phyloP scores from a whole-genome alignment of 78 protist genomes.

The Monosiga brevicollis region DNA sequence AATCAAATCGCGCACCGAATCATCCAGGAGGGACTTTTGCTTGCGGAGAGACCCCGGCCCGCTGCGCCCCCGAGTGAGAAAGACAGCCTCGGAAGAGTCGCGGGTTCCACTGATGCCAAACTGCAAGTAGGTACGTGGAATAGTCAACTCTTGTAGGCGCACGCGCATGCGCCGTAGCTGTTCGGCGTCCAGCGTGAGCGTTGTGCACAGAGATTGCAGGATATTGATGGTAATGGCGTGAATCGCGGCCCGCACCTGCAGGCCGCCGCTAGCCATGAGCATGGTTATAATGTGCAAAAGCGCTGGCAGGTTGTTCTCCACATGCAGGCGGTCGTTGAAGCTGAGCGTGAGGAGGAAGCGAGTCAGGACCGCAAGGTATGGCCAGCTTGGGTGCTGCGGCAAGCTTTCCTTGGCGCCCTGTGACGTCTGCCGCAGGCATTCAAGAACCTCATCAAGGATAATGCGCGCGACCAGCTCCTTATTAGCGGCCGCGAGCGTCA shows the following conservation, averaged over 20 bases:
- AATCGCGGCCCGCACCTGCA: conserved; percentile 21
- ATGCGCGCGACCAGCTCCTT: conserved; percentile 26
- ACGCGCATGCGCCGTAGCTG: conserved; percentile 9
- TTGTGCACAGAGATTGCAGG: conserved; percentile 46
- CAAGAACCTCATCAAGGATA: conserved; percentile 8
- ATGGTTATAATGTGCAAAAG: conserved; percentile 21
- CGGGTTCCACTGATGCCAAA: conserved; percentile 29
- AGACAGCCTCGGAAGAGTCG: conserved; percentile 3
- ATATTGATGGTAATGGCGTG: conserved; percentile 39
- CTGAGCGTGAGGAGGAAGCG: conserved; percentile 39
- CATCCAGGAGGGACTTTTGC: conserved; percentile 10
- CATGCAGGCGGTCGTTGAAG: conserved; percentile 38
- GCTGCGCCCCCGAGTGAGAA: conserved; percentile 18
- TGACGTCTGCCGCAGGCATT: conserved; percentile 4
- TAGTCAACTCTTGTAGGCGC: conserved; percentile 13
- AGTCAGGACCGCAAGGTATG: conserved; percentile 20
- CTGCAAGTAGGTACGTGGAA: conserved; percentile 20
- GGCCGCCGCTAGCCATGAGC: conserved; percentile 19
- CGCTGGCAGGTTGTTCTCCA: conserved; percentile 36
- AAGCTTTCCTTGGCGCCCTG: not conserved
- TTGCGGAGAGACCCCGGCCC: conserved; percentile 28
- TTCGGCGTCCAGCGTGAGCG: conserved; percentile 1
- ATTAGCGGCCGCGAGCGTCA: conserved; percentile 34
- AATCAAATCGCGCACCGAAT: conserved; percentile 6
- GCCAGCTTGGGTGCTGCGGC: conserved; percentile 31